phyloP scores from a whole-genome alignment of 73 alveolate species.

The Paramecium octaurelia region DNA sequence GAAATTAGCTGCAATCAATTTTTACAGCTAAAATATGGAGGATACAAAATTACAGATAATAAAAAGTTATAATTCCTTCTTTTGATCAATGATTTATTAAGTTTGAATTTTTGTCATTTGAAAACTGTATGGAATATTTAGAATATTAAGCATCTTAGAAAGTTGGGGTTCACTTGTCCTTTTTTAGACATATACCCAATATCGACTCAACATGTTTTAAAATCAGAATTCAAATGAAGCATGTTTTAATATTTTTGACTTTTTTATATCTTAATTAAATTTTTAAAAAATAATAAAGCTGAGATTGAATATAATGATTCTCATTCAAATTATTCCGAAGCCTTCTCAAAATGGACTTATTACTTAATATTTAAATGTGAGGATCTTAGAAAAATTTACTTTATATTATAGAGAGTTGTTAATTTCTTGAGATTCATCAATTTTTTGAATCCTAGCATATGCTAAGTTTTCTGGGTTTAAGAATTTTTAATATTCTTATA shows the following conservation, averaged over 20 bases:
- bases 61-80: too few relatives aligned
- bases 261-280: neutral
- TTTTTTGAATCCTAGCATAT: neutral
- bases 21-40: too few relatives aligned
- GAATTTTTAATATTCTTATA: neutral
- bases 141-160: too few relatives aligned
- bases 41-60: too few relatives aligned
- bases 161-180: too few relatives aligned
- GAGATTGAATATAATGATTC: neutral
- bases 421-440: neutral
- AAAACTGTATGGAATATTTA: too few relatives aligned
- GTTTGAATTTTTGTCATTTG: too few relatives aligned
- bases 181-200: too few relatives aligned
- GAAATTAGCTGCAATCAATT: too few relatives aligned
- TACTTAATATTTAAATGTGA: neutral
- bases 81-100: too few relatives aligned
- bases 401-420: neutral
- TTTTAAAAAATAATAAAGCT: neutral
- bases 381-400: neutral
- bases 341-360: neutral
- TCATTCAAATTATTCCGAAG: neutral
- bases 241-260: neutral
- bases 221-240: neutral
- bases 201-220: neutral
- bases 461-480: neutral